These are phyloP conservation scores for Isatis lusitanica DNA, from an alignment of 441 rosid genomes.

Conservation along the genomic window DNA sequence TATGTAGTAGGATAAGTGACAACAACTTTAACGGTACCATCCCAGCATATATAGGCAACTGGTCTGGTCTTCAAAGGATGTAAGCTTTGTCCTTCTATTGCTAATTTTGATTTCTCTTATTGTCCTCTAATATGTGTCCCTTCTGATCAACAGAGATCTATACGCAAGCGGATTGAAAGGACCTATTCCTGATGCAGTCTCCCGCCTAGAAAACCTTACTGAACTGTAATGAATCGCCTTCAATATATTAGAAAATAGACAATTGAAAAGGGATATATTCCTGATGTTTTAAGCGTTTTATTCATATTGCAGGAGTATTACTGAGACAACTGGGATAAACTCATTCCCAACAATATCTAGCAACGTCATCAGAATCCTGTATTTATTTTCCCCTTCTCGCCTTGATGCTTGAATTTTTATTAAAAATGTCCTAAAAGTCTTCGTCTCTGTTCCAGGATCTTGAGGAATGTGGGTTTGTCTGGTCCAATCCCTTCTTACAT, in stretches of 20 bases:
- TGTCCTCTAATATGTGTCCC: not conserved
- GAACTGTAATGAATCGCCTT: not conserved
- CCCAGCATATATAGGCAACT: constrained; percentile 28
- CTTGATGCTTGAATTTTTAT: not conserved
- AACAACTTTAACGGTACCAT: constrained; percentile 30
- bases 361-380: not conserved
- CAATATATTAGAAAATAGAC: not conserved
- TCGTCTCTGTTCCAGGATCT: constrained; percentile 2
- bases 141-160: constrained; percentile 14
- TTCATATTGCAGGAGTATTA: constrained; percentile 17
- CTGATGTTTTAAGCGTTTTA: not conserved
- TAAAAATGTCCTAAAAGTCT: not conserved
- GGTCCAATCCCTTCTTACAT: constrained; percentile 30
- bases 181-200: constrained; percentile 25
- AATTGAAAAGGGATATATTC: not conserved
- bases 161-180: constrained; percentile 33
- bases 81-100: constrained; percentile 12
- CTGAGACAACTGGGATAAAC: constrained; percentile 23
- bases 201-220: constrained; percentile 10
- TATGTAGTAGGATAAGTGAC: constrained; percentile 25
- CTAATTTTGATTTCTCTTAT: not conserved
- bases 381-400: not conserved
- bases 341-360: constrained; percentile 20
- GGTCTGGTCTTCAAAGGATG: constrained; percentile 18
- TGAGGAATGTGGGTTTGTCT: constrained; percentile 26